These are phyloP conservation scores for Diaporthe aspalathi DNA, from an alignment of 2,329 filamentous ascomycete genomes.

Conservation along the genomic window DNA sequence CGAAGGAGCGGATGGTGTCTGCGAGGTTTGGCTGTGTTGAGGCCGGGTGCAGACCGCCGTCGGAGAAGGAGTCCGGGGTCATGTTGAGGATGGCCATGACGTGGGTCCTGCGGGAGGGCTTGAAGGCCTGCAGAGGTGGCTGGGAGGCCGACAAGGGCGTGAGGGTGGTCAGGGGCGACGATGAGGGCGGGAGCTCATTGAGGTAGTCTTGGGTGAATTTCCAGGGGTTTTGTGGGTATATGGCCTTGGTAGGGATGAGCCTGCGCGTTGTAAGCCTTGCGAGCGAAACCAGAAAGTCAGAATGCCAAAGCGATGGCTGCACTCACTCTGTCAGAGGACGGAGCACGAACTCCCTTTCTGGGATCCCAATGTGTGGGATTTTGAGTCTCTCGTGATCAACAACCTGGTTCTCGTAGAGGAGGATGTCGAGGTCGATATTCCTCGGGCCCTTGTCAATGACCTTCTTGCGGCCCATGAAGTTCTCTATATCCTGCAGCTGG, in stretches of 20 bases:
- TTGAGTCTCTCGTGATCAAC: constrained; percentile 79
- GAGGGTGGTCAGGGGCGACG: constrained; percentile 66
- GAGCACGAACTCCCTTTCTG: constrained; percentile 93
- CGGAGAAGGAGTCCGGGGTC: constrained; percentile 97
- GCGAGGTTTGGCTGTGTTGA: constrained; percentile 56
- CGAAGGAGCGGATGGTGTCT: constrained; percentile 69
- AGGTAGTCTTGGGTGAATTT: constrained; percentile 71
- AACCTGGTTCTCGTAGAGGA: constrained; percentile 79
- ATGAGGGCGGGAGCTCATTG: constrained; percentile 64
- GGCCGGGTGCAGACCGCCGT: constrained; percentile 76
- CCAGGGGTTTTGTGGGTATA: constrained; percentile 67
- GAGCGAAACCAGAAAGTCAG: background rate
- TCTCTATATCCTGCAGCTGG: constrained; percentile 85
- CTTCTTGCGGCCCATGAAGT: constrained; percentile 81
- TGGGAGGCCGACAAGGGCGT: constrained; percentile 64
- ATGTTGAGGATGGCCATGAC: constrained; percentile 96
- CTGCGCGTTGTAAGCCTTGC: constrained; percentile 47
- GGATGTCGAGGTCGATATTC: constrained; percentile 93
- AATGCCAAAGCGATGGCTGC: background rate
- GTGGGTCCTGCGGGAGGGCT: constrained; percentile 72
- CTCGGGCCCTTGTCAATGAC: constrained; percentile 92
- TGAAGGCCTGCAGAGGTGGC: constrained; percentile 68
- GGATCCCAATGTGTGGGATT: constrained; percentile 85
- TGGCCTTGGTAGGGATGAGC: constrained; percentile 65
- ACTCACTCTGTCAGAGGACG: constrained; percentile 83